phyloP scores from a whole-genome alignment of 176 grass and related monocot species.

The Rhynchospora breviuscula region DNA sequence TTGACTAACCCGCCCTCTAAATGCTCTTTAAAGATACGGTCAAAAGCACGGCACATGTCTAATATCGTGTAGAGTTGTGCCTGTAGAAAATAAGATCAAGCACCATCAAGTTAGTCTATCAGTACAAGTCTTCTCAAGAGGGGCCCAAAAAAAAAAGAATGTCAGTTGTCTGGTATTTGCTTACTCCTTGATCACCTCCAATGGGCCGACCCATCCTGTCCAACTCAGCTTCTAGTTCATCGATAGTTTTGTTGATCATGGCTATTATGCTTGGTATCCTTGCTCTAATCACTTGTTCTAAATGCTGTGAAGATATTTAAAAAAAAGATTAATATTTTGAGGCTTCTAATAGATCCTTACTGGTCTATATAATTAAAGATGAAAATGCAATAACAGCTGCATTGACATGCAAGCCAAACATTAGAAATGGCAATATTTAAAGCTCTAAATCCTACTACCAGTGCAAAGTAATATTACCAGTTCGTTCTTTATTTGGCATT shows the following conservation, averaged over 20 bases:
- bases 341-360: not conserved
- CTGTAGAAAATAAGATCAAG: slow-evolving; percentile 36
- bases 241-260: slow-evolving; percentile 98
- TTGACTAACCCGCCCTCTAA: slow-evolving; percentile 91
- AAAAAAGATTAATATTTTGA: slow-evolving; percentile 3
- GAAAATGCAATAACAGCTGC: slow-evolving; percentile 18
- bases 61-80: slow-evolving; percentile 99
- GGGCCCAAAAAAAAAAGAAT: not conserved
- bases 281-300: slow-evolving; percentile 84
- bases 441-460: not conserved
- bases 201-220: slow-evolving; percentile 90
- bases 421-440: not conserved
- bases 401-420: not conserved
- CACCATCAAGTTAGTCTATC: slow-evolving; percentile 4
- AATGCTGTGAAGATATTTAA: slow-evolving; percentile 51
- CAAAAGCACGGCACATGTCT: slow-evolving; percentile 99
- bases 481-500: not conserved
- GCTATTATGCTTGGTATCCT: slow-evolving; percentile 95
- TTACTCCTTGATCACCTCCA: slow-evolving; percentile 91
- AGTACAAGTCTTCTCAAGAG: not conserved
- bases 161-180: not conserved
- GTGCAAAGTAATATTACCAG: not conserved
- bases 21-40: slow-evolving; percentile 97
- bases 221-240: slow-evolving; percentile 97
- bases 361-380: slow-evolving; percentile 11